Evolutionary conservation across 176 grass and related monocot species (phyloP), one percentile per base, ranked within the genome.

Genomic region (Otatea glauca): DNA sequence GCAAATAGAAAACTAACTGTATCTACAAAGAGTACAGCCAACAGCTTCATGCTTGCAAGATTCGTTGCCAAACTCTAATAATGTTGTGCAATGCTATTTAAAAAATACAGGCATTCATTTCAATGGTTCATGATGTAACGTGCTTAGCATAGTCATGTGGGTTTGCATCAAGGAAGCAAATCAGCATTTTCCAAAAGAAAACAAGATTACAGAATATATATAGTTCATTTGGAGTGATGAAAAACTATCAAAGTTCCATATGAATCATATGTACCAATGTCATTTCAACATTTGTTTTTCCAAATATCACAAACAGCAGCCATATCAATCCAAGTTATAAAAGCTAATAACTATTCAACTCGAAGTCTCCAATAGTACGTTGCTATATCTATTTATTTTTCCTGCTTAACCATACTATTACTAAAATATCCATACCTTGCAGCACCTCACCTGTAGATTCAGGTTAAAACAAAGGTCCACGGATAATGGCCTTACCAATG

Each of bases 311-410:
- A 48, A 41, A 17, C 47, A 43, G n/a, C 9, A 84, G 59, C 23
- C 50, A 15, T 27, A 82, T 47, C 53, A 68, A 61, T 72, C 9
- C 5, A 82, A 72, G 60, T 35, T 32, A 71, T 50, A 15, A 50
- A 12, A 50, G 48, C 54, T 56, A 29, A 56, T 56, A 56, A 58
- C 54, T n/a, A n/a, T n/a, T 58, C 20, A 6, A 58, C 20, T 58
- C 54, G 2, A 58, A 58, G 0, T 58, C 17, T 9, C 54, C 54
- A 54, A 54, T 54, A 54, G 5, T 20, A 54, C 18, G 50, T 54
- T 54, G 16, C 50, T 54, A 54, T 18, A 54, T 20, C 17, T 54
- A 54, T 18, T 17, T 17, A 18, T 18, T 54, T 58, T 58, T 58
- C 7, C 20, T 58, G 54, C 7, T 58, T 58, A 20, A 58, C 20